A percentile compares a stretch with the other conserved stretches of the same genome.
Evolutionary conservation across 345 rosid species (phyloP).

Genomic region (Atalantia buxifolia): DNA sequence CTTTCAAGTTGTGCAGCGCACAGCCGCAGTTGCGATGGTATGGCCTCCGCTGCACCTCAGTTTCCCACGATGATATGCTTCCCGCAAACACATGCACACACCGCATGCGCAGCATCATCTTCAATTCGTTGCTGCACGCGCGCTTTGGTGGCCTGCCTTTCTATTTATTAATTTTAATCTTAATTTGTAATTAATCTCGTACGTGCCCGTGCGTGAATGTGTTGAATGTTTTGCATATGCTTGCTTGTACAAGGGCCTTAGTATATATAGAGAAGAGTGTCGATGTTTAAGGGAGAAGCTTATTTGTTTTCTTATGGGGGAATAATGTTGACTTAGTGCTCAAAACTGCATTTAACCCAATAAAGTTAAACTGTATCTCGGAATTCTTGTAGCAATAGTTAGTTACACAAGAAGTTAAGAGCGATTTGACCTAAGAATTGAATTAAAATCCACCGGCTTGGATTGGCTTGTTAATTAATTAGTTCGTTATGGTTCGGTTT

Average conservation of each 20-base stretch:
- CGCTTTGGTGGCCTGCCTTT: no score
- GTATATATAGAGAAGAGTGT: no score
- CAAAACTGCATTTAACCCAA: no score
- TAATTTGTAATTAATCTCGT: no score
- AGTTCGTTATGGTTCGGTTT: no score
- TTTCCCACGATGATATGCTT: slow-evolving; percentile 16
- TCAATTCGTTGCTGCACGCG: background rate
- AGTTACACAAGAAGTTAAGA: background rate
- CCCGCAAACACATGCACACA: slow-evolving; percentile 12
- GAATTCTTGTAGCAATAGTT: background rate
- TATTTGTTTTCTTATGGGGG: no score
- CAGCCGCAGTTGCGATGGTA: slow-evolving; percentile 32
- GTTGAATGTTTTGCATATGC: background rate
- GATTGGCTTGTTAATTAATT: no score
- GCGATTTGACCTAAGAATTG: background rate
- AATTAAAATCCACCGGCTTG: no score
- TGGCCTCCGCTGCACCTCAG: slow-evolving; percentile 20
- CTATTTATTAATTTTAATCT: no score
- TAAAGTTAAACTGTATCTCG: background rate
- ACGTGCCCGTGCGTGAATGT: background rate
- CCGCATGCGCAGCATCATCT: slow-evolving; percentile 7
- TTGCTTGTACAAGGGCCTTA: no score
- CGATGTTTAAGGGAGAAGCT: no score
- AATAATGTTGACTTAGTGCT: no score
- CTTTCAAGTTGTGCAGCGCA: slow-evolving; percentile 23